These are phyloP conservation scores for Staphylotrichum tortipilum DNA, from an alignment of 495 filamentous ascomycete species.

Conservation along the genomic window DNA sequence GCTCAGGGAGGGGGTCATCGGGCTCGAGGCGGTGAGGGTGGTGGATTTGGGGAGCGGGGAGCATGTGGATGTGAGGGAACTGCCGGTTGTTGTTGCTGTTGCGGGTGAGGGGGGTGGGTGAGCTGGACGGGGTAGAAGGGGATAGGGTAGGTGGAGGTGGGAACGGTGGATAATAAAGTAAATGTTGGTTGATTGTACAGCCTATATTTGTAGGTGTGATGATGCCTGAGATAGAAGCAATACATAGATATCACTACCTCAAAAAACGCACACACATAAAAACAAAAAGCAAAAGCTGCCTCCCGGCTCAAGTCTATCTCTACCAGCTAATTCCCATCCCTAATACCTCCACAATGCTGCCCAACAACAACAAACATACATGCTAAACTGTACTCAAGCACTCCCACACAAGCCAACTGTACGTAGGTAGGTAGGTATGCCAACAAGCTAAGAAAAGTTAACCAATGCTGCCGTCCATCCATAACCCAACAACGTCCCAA, in stretches of 20 bases:
- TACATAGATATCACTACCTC: no score
- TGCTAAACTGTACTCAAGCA: no score
- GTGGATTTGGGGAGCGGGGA: constrained; percentile 76
- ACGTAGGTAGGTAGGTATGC: no score
- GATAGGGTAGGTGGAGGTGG: neutral
- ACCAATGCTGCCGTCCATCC: no score
- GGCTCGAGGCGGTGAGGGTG: constrained; percentile 71
- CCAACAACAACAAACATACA: neutral
- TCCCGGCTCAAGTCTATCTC: neutral
- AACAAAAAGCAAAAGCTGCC: no score
- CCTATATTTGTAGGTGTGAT: no score
- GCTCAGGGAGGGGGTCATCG: constrained; percentile 62
- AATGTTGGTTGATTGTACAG: no score
- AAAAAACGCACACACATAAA: no score
- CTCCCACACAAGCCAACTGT: no score
- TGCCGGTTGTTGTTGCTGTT: constrained; percentile 66
- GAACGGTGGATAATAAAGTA: no score
- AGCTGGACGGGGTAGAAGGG: neutral
- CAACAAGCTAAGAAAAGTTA: no score
- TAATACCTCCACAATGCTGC: neutral
- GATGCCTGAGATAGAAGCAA: no score
- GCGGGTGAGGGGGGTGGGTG: constrained; percentile 22
- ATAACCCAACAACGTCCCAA: neutral
- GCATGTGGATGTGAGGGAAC: constrained; percentile 69
- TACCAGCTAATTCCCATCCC: neutral